A percentile compares a stretch with the other conserved stretches of the same genome.
Conservation (phyloP, 106 monocot genomes). For the Narthecium ossifragum region DNA sequence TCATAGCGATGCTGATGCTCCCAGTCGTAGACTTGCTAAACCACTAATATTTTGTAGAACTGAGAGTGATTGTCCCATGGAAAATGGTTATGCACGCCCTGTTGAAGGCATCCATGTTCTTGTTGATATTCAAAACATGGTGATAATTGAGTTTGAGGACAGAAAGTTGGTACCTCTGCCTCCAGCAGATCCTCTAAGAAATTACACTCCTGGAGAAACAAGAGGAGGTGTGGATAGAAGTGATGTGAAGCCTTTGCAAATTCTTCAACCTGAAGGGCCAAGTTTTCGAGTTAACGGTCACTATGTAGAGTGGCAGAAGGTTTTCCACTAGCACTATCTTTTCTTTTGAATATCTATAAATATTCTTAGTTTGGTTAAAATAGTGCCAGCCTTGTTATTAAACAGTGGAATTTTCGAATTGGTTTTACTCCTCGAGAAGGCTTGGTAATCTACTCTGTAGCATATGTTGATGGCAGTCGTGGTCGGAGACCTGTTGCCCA, state of each 20-base stretch:
- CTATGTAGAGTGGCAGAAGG: slow-evolving; percentile 98
- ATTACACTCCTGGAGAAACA: slow-evolving; percentile 93
- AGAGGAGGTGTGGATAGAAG: slow-evolving; percentile 95
- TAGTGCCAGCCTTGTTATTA: no score
- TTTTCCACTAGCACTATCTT: slow-evolving; percentile 16
- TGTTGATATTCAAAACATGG: slow-evolving; percentile 90
- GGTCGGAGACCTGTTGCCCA: slow-evolving; percentile 88
- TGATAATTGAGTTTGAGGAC: slow-evolving; percentile 88
- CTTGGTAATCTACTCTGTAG: slow-evolving; percentile 89
- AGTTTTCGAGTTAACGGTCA: slow-evolving; percentile 90
- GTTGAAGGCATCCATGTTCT: slow-evolving; percentile 93
- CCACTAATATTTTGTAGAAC: slow-evolving; percentile 94
- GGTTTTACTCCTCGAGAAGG: slow-evolving; percentile 98
- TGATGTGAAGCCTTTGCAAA: slow-evolving; percentile 87
- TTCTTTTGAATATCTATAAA: no score
- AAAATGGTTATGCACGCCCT: slow-evolving; percentile 97
- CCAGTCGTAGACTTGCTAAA: slow-evolving; percentile 84
- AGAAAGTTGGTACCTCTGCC: slow-evolving; percentile 84
- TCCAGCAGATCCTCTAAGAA: slow-evolving; percentile 88
- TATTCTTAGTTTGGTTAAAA: slow-evolving; percentile 4
- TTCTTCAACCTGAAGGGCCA: slow-evolving; percentile 95
- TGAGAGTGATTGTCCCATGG: slow-evolving; percentile 93
- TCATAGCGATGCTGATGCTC: slow-evolving; percentile 83
- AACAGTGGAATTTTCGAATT: slow-evolving; percentile 93
- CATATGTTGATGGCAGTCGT: slow-evolving; percentile 90